Base-by-base conservation (phyloP, 2,329 filamentous ascomycete species). In the Aureobasidium sp. region DNA sequence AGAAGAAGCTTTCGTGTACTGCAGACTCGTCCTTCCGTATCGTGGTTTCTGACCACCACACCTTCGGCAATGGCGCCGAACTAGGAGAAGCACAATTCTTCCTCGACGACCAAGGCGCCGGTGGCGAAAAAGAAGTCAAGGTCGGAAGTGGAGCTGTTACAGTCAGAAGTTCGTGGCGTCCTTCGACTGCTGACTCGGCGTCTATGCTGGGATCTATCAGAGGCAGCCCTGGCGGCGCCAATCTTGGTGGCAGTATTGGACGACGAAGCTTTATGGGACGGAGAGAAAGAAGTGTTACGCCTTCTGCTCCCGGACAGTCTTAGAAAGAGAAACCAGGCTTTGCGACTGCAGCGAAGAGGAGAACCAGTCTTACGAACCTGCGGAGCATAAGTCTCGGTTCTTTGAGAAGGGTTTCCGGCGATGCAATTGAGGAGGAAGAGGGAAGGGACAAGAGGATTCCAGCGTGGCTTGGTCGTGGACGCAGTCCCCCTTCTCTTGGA, bases 31-130 rank as follows among this genome's bases (percentile, higher is more conserved):
- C 90, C 70, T 97, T 97, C 82, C 89, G 91, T 72, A 73, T 99
- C 64, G 84, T 89, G 66, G 91, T 91, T 65, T 91, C 91, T 72
- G 88, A 91, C 68, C 90, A 96, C 70, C 85, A 89, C 69, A 89
- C 87, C 0, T 93, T 97, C 70, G 88, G 90, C 57, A 88, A 86
- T 63, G 91, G 95, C 71, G 87, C 92, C 62, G 84, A 87, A 63
- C 82, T 99, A 0, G 94, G 94, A 59, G 92, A 97, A 70, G 84
- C 84, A 5, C 73, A 88, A n/a, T 96, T 96, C 77, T 92, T 95
- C 72, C 84, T 99, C n/a, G 91, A 93, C 66, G 93, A 99, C 71
- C 82, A 84, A 66, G 80, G 82, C 9, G 83, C 81, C 1, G 83
- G 84, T 2, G 78, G 80, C 1, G 84, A 84, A 12, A 94, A 93